Evolutionary conservation across 805 yeast species (phyloP), one percentile per base, ranked within the genome.

Genomic region (Candida odintsovae): DNA sequence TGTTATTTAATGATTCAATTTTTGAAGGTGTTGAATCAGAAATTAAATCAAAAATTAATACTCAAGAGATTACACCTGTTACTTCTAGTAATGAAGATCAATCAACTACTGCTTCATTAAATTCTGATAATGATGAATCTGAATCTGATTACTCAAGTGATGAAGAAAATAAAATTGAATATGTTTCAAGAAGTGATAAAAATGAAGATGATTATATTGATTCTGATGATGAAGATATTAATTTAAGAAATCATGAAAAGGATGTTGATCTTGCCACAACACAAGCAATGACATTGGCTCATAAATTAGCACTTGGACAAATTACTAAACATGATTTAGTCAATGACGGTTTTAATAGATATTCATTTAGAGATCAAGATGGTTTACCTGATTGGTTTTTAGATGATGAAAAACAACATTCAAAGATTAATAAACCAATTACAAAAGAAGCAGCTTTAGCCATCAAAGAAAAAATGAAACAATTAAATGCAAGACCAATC

Each of bases 231-330:
- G 85, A 55, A 38, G 59, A 80, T 61, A 63, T 57, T 45, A 69
- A 58, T 49, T 70, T 66, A 52, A 71, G 68, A 58, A 69, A 65
- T 23, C 87, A 85, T 53, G 70, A 77, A 48, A 73, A 78, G 44
- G 84, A 80, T 50, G 81, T 88, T 42, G 96, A 88, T 52, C 71
- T 90, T 50, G 95, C 94, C 18, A 90, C 97, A 2, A 95, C 86
- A 1, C 95, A 90, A 64, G 97, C 97, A 6, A 94, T 94, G 99
- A 94, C 99, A 0, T 71, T 94, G 58, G 99, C 99, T 0, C 99
- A 94, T 63, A 90, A 94, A 66, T 74, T 94, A 36, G 99, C 98
- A 0, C 66, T 89, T 22, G 97, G 97, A 10, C 90, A 88, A 59
- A 86, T 75, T 71, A 79, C 83, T 42, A 90, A 84, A 62, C 83